These are phyloP conservation scores for Cladosporium sp. DNA, from an alignment of 2,329 filamentous ascomycete genomes.

Conservation along the genomic window DNA sequence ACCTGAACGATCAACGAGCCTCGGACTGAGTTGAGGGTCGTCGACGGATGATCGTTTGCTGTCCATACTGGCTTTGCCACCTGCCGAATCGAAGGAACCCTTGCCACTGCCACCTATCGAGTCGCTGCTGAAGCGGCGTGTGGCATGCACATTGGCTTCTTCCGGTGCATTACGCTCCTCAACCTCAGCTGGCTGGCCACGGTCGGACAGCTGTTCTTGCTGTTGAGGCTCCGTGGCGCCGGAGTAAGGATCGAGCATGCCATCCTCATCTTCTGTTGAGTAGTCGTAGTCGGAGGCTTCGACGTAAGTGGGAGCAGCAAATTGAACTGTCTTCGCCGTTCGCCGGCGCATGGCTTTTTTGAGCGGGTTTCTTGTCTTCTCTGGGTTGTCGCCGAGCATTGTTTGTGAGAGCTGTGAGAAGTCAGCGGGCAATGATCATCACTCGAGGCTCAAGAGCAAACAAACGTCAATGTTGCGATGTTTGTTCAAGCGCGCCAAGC, in stretches of 20 bases:
- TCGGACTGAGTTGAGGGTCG: constrained; percentile 26
- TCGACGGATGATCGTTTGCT: constrained; percentile 19
- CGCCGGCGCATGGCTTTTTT: constrained; percentile 76
- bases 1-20: constrained; percentile 22
- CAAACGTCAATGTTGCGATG: constrained; percentile 95
- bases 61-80: constrained; percentile 8
- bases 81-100: not conserved
- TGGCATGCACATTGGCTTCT: constrained; percentile 13
- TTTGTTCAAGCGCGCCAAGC: constrained; percentile 89
- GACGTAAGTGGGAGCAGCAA: constrained; percentile 77
- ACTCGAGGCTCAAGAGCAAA: constrained; percentile 5
- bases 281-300: constrained; percentile 85
- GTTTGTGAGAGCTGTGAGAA: constrained; percentile 56
- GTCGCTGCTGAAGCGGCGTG: constrained; percentile 11
- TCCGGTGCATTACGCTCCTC: constrained; percentile 16
- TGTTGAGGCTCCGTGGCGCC: constrained; percentile 17
- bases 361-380: constrained; percentile 75
- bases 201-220: constrained; percentile 12
- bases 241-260: constrained; percentile 24
- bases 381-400: constrained; percentile 65
- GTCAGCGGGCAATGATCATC: constrained; percentile 17
- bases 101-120: constrained; percentile 1
- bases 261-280: constrained; percentile 56
- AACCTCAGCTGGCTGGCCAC: constrained; percentile 18
- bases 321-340: constrained; percentile 81